Conservation (phyloP, 2,329 filamentous ascomycete species). For the Juglanconis sp. region DNA sequence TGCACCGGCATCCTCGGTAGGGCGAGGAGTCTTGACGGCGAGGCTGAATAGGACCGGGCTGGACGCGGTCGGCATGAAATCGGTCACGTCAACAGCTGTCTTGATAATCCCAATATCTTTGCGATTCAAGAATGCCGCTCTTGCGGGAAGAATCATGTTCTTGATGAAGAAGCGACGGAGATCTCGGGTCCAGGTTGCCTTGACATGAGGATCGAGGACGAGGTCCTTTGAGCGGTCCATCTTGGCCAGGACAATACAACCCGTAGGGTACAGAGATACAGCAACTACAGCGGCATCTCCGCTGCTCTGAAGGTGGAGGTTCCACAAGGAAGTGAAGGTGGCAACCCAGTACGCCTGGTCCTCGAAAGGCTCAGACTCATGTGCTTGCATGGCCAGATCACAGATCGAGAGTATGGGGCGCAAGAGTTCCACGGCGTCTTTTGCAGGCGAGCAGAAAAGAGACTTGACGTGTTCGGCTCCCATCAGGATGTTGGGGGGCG, state of each 20-base stretch:
- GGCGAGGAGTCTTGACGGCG: constrained; percentile 28
- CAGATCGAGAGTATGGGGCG: constrained; percentile 46
- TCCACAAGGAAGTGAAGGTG: constrained; percentile 47
- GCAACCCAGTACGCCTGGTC: constrained; percentile 46
- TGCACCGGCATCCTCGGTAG: constrained; percentile 35
- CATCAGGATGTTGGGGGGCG: constrained; percentile 42
- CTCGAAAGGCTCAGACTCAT: constrained; percentile 30
- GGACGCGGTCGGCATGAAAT: constrained; percentile 32
- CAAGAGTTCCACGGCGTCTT: constrained; percentile 44
- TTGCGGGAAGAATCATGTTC: constrained; percentile 50
- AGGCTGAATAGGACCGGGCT: constrained; percentile 45
- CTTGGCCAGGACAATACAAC: constrained; percentile 38
- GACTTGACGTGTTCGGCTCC: constrained; percentile 58
- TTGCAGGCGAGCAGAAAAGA: constrained; percentile 48
- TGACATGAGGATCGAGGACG: constrained; percentile 23
- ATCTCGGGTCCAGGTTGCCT: constrained; percentile 41
- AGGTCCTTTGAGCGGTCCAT: constrained; percentile 29
- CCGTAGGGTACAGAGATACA: constrained; percentile 40
- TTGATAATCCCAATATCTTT: constrained; percentile 39
- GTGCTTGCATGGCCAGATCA: constrained; percentile 32
- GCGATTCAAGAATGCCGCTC: constrained; percentile 43
- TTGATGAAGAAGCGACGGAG: constrained; percentile 48
- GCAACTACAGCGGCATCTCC: constrained; percentile 49
- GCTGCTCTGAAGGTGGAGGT: constrained; percentile 48
- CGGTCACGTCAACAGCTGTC: constrained; percentile 38